phyloP scores from a whole-genome alignment of 495 filamentous ascomycete genomes.

The Penicillium mononematosum region DNA sequence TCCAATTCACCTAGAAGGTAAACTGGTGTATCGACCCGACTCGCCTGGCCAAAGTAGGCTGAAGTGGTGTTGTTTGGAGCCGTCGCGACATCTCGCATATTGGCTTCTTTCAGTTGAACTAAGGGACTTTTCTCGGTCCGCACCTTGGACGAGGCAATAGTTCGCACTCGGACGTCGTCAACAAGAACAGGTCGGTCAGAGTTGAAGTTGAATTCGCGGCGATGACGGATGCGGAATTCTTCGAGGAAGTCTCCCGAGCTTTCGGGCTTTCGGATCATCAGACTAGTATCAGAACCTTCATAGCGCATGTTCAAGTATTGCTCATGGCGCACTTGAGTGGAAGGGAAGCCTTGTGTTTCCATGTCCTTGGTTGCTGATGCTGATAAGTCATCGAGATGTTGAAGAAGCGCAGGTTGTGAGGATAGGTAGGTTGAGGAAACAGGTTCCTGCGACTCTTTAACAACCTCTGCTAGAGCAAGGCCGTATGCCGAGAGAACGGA shows the following conservation, averaged over 20 bases:
- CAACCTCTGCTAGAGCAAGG: constrained; percentile 52
- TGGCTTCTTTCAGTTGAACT: constrained; percentile 37
- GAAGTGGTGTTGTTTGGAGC: constrained; percentile 33
- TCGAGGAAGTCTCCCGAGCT: constrained; percentile 40
- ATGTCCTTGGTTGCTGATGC: constrained; percentile 38
- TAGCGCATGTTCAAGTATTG: constrained; percentile 56
- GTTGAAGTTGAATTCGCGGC: constrained; percentile 54
- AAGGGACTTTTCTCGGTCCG: constrained; percentile 43
- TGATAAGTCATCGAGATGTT: constrained; percentile 34
- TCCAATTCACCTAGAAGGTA: constrained; percentile 78
- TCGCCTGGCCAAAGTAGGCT: constrained; percentile 60
- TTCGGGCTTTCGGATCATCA: constrained; percentile 52
- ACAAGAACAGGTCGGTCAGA: constrained; percentile 50
- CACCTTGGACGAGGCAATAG: constrained; percentile 43
- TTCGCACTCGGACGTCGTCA: constrained; percentile 54
- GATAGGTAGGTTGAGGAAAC: constrained; percentile 38
- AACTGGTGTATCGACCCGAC: constrained; percentile 75
- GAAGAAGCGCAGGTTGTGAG: constrained; percentile 36
- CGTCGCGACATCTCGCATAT: constrained; percentile 28
- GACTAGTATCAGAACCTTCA: constrained; percentile 50
- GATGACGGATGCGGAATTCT: constrained; percentile 48
- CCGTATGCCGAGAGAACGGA: constrained; percentile 55
- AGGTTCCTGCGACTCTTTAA: constrained; percentile 53
- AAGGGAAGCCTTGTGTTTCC: constrained; percentile 37
- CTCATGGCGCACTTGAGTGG: constrained; percentile 46